These are phyloP conservation scores for Curvularia verruculosa DNA, from an alignment of 2,329 filamentous ascomycete genomes.

Conservation along the genomic window DNA sequence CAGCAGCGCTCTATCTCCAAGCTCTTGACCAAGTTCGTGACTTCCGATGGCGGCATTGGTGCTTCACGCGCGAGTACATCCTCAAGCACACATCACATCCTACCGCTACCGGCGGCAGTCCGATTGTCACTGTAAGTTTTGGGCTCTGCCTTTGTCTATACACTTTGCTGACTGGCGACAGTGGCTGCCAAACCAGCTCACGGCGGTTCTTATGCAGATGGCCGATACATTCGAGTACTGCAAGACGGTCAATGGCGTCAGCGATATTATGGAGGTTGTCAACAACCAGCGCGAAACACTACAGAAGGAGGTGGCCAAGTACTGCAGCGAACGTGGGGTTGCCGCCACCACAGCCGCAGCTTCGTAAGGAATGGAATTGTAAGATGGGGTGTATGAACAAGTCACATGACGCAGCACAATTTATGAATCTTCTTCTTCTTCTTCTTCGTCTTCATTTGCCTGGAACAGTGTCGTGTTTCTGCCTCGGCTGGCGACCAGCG, in stretches of 20 bases:
- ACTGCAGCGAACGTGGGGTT: conserved; percentile 68
- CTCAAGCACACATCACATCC: conserved; percentile 77
- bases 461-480: background rate
- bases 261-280: conserved; percentile 71
- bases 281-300: conserved; percentile 68
- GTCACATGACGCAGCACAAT: background rate
- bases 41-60: conserved; percentile 86
- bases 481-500: background rate
- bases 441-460: no score
- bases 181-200: conserved; percentile 82
- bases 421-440: background rate
- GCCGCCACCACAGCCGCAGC: conserved; percentile 39
- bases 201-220: conserved; percentile 76
- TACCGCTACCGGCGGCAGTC: conserved; percentile 79
- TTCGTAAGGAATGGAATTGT: conserved; percentile 21
- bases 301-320: conserved; percentile 76
- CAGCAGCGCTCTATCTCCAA: conserved; percentile 54
- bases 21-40: conserved; percentile 76
- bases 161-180: conserved; percentile 25
- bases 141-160: background rate
- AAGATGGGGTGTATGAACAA: conserved; percentile 1
- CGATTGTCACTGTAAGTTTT: conserved; percentile 69
- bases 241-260: conserved; percentile 55
- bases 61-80: conserved; percentile 84
- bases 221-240: conserved; percentile 60